These are phyloP conservation scores for Pythium diclinum DNA, from an alignment of 352 stramenopile species.

Conservation along the genomic window DNA sequence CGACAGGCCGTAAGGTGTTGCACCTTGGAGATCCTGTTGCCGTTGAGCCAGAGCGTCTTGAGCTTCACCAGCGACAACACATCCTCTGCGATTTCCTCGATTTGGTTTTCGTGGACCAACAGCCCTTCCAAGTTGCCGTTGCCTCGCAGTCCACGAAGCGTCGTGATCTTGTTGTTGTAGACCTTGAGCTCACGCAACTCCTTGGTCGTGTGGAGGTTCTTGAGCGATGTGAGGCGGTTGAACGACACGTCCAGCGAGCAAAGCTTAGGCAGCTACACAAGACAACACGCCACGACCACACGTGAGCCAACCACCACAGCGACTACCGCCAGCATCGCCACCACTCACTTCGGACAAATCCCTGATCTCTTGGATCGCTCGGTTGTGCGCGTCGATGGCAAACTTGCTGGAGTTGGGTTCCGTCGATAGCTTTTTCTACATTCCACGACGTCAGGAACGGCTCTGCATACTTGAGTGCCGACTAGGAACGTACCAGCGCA, in stretches of 20 bases:
- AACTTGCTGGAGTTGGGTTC: slow-evolving; percentile 83
- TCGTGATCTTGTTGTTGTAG: slow-evolving; percentile 80
- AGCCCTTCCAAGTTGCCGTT: slow-evolving; percentile 62
- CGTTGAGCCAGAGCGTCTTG: slow-evolving; percentile 68
- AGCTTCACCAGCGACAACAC: slow-evolving; percentile 62
- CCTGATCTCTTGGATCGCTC: slow-evolving; percentile 49
- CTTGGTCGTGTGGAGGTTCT: slow-evolving; percentile 57
- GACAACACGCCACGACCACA: not conserved
- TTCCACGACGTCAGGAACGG: not conserved
- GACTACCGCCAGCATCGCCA: not conserved
- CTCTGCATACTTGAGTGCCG: not conserved
- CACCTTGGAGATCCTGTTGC: slow-evolving; percentile 53
- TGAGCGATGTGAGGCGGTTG: slow-evolving; percentile 54
- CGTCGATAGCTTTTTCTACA: slow-evolving; percentile 35
- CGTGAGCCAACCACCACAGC: not conserved
- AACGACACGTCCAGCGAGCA: slow-evolving; percentile 80
- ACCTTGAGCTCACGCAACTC: slow-evolving; percentile 70
- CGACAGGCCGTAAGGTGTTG: slow-evolving; percentile 50
- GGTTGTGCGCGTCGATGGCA: slow-evolving; percentile 76
- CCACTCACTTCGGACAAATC: slow-evolving; percentile 60
- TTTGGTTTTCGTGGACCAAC: slow-evolving; percentile 71
- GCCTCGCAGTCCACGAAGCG: slow-evolving; percentile 46
- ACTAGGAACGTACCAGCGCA: slow-evolving; percentile 15
- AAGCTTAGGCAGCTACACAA: slow-evolving; percentile 55
- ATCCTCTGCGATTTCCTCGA: slow-evolving; percentile 54